These are phyloP conservation scores for Cordia subcordata DNA, from an alignment of 257 asterid species.

Conservation along the genomic window DNA sequence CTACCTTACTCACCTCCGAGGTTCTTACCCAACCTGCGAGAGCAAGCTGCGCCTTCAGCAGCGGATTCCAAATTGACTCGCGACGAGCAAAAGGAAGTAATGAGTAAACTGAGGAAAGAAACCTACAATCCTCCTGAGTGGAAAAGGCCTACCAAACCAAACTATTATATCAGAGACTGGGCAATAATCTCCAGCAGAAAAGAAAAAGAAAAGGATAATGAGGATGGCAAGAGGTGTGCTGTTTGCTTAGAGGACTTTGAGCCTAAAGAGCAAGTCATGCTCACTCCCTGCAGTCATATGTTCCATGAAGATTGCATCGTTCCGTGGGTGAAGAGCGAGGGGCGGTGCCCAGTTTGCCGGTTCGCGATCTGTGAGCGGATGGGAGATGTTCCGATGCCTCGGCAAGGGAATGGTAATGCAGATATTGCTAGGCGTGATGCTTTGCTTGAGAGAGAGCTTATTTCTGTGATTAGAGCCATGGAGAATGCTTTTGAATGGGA, in stretches of 20 bases:
- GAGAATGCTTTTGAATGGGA: conserved; percentile 24
- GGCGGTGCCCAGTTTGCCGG: conserved; percentile 81
- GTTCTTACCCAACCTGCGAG: conserved; percentile 14
- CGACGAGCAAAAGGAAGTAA: conserved; percentile 49
- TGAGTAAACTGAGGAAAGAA: conserved; percentile 56
- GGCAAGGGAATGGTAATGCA: background rate
- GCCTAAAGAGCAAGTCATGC: conserved; percentile 48
- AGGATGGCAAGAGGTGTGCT: conserved; percentile 59
- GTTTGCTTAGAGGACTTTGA: conserved; percentile 86
- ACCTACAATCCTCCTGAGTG: conserved; percentile 78
- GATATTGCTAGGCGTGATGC: too few species aligned
- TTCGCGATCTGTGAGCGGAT: conserved; percentile 24
- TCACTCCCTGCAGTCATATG: conserved; percentile 86
- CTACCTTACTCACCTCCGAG: conserved; percentile 20
- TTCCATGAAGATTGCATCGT: conserved; percentile 88
- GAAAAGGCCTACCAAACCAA: conserved; percentile 30
- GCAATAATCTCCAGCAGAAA: conserved; percentile 19
- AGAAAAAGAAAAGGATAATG: conserved; percentile 9
- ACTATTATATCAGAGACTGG: conserved; percentile 33
- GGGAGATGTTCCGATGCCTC: conserved; percentile 8
- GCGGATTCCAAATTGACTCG: conserved; percentile 43
- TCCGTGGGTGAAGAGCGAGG: conserved; percentile 80
- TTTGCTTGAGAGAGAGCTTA: conserved; percentile 5
- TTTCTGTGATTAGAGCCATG: conserved; percentile 27
- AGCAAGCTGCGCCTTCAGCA: background rate